Conservation (phyloP, 2,329 filamentous ascomycete species). For the Aspergillus sp. region DNA sequence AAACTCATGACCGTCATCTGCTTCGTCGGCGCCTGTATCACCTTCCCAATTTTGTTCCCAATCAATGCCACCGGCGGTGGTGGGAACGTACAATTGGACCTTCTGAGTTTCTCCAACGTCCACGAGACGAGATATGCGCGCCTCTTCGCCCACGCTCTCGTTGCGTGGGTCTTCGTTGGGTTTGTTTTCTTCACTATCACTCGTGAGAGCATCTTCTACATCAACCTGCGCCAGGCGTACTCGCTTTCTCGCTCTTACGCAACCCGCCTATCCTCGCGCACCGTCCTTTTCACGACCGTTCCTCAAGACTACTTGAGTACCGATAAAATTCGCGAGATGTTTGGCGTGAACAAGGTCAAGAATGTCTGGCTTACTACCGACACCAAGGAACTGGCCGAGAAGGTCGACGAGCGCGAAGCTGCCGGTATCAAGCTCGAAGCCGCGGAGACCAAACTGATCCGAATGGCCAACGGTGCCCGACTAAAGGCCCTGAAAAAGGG, state of each 20-base stretch:
- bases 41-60: slow-evolving; percentile 86
- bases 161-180: slow-evolving; percentile 79
- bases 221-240: slow-evolving; percentile 91
- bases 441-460: slow-evolving; percentile 83
- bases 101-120: slow-evolving; percentile 78
- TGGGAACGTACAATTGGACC: slow-evolving; percentile 65
- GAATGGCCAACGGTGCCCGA: slow-evolving; percentile 70
- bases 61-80: slow-evolving; percentile 81
- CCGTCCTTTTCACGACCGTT: slow-evolving; percentile 84
- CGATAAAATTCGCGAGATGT: slow-evolving; percentile 73
- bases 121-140: slow-evolving; percentile 55
- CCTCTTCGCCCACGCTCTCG: slow-evolving; percentile 78
- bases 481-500: slow-evolving; percentile 66
- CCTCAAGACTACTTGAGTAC: slow-evolving; percentile 76
- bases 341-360: slow-evolving; percentile 74
- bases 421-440: slow-evolving; percentile 78
- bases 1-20: slow-evolving; percentile 76
- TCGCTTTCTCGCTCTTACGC: slow-evolving; percentile 81
- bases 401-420: slow-evolving; percentile 79
- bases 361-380: slow-evolving; percentile 82
- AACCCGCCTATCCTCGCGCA: slow-evolving; percentile 82
- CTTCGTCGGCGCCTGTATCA: slow-evolving; percentile 78
- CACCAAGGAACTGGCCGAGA: slow-evolving; percentile 72
- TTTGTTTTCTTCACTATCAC: slow-evolving; percentile 89
- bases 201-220: slow-evolving; percentile 84